Evolutionary conservation across 306 rosid species (phyloP).

Genomic region (Trifolium subterraneum): DNA sequence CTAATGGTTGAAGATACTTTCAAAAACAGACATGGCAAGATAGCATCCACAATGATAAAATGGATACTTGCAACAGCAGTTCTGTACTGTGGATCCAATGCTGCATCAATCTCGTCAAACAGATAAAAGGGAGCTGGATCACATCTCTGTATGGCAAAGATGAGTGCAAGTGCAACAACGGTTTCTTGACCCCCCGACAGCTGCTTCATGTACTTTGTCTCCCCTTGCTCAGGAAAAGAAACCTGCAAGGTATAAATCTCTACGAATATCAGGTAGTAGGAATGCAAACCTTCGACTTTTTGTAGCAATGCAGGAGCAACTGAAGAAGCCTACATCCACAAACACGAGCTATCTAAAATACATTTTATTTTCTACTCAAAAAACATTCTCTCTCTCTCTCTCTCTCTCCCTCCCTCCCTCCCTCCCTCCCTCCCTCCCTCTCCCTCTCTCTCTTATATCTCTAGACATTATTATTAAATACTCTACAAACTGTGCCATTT

Average conservation of each 20-base stretch:
- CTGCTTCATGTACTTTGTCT: slow-evolving; percentile 96
- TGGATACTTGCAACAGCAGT: slow-evolving; percentile 97
- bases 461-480: slow-evolving; percentile 20
- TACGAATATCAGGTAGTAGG: slow-evolving; percentile 30
- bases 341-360: slow-evolving; percentile 2
- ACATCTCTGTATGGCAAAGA: slow-evolving; percentile 97
- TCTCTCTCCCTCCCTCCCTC: too few relatives aligned
- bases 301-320: neutral
- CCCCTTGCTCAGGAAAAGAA: slow-evolving; percentile 95
- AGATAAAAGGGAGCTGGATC: slow-evolving; percentile 99
- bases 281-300: slow-evolving; percentile 8
- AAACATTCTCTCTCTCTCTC: too few relatives aligned
- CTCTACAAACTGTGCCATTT: slow-evolving; percentile 9
- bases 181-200: slow-evolving; percentile 99
- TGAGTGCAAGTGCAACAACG: slow-evolving; percentile 95
- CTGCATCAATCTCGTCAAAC: slow-evolving; percentile 97
- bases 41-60: slow-evolving; percentile 27
- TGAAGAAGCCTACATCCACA: slow-evolving; percentile 20
- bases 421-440: too few relatives aligned
- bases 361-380: neutral
- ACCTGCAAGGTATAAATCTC: slow-evolving; percentile 61
- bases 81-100: slow-evolving; percentile 96
- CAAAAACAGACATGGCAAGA: slow-evolving; percentile 31
- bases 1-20: neutral
- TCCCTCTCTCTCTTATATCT: too few relatives aligned